Conservation (phyloP, 176 grass and related monocot genomes). For the barley (Hordeum vulgare) region DNA sequence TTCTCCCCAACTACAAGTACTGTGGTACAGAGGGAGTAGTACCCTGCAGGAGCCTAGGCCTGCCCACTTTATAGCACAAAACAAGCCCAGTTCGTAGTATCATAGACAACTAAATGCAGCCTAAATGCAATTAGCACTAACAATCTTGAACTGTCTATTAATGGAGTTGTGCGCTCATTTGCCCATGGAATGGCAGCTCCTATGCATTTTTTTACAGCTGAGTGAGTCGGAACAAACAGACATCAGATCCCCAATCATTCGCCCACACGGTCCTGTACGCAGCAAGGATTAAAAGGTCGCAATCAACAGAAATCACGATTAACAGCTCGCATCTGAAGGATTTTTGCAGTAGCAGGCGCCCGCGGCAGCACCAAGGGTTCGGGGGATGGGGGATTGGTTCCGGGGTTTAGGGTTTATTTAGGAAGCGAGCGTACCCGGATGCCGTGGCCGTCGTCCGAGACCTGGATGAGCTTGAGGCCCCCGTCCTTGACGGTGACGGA, state of each 20-base stretch:
- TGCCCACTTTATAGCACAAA: neutral
- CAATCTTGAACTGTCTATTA: neutral
- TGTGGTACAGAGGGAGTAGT: no score
- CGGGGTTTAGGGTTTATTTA: conserved; percentile 19
- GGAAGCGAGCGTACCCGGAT: conserved; percentile 44
- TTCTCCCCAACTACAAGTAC: no score
- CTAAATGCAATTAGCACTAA: neutral
- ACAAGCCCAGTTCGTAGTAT: neutral
- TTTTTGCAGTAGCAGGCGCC: neutral
- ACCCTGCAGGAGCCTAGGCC: neutral
- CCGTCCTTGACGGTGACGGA: conserved; percentile 81
- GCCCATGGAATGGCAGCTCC: neutral
- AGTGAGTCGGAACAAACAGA: neutral
- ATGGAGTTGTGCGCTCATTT: neutral
- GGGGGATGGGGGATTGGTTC: neutral
- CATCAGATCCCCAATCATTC: neutral
- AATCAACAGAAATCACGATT: neutral
- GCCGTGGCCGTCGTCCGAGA: conserved; percentile 85
- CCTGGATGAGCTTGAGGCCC: conserved; percentile 86
- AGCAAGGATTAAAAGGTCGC: neutral
- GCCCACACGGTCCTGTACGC: neutral
- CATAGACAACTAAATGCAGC: neutral
- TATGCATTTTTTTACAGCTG: neutral
- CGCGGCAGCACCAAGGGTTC: neutral
- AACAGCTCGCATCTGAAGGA: neutral